A percentile compares a stretch with the other conserved stretches of the same genome.
phyloP scores from a whole-genome alignment of 371 early-diverging fungal genomes.

The Blastocladiella emersonii region DNA sequence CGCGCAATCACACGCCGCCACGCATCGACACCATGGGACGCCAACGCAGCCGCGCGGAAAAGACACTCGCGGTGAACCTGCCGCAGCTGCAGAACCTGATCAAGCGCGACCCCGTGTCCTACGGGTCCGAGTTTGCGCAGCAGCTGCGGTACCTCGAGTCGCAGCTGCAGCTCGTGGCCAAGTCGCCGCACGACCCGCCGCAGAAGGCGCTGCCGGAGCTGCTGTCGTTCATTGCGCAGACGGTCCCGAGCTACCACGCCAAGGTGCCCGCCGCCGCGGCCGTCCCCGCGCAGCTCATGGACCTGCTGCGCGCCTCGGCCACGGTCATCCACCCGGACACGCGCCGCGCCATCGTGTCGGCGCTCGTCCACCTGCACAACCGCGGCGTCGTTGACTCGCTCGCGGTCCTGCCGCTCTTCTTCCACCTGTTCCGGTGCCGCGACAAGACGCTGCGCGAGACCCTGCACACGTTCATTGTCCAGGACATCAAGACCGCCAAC shows the following conservation, averaged over 20 bases:
- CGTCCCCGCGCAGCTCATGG: conserved; percentile 69
- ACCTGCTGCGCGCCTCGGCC: conserved; percentile 60
- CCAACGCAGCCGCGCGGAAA: not conserved
- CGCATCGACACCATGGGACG: not conserved
- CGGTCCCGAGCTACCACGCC: conserved; percentile 49
- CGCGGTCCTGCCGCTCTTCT: conserved; percentile 75
- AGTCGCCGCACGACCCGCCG: conserved; percentile 50
- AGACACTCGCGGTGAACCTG: conserved; percentile 56
- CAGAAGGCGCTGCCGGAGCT: conserved; percentile 68
- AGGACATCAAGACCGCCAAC: conserved; percentile 83
- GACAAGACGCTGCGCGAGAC: conserved; percentile 79
- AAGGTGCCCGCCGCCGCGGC: conserved; percentile 48
- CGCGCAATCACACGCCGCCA: too few species aligned
- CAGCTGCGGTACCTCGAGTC: conserved; percentile 86
- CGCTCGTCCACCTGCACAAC: conserved; percentile 79
- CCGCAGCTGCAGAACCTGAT: conserved; percentile 95
- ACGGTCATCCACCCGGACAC: conserved; percentile 64
- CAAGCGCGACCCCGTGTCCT: conserved; percentile 81
- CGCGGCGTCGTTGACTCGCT: conserved; percentile 46
- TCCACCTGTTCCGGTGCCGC: conserved; percentile 77
- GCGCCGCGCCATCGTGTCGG: conserved; percentile 74
- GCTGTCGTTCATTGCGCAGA: conserved; percentile 77
- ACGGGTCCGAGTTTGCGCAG: conserved; percentile 82
- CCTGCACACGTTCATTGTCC: conserved; percentile 81
- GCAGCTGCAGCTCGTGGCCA: conserved; percentile 55